Conservation (phyloP, 2,329 filamentous ascomycete genomes). For the Albophoma yamanashiensis region DNA sequence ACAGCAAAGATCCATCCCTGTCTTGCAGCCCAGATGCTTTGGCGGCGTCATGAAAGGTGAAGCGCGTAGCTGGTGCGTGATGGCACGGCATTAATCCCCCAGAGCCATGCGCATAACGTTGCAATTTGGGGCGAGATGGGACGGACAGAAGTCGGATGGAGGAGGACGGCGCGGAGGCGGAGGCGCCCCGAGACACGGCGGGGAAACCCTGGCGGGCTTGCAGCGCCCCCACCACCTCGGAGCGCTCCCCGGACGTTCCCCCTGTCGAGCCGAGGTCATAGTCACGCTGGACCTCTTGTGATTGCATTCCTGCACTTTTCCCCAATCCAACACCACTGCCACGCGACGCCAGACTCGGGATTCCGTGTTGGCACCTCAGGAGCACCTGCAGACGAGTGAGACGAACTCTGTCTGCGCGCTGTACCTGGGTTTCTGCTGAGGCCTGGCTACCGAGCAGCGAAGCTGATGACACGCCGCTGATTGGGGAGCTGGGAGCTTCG, state of each 20-base stretch:
- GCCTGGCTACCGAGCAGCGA: no score
- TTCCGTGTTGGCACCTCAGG: neutral
- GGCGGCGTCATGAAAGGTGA: neutral
- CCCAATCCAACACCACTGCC: neutral
- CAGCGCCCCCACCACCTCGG: neutral
- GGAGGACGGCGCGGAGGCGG: neutral
- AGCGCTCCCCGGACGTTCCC: neutral
- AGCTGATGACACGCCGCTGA: neutral
- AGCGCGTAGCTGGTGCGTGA: neutral
- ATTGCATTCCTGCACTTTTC: neutral
- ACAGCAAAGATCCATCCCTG: neutral
- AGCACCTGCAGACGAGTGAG: neutral
- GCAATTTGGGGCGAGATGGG: neutral
- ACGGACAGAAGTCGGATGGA: neutral
- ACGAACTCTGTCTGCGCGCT: neutral
- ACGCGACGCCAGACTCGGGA: neutral
- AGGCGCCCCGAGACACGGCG: neutral
- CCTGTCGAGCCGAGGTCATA: neutral
- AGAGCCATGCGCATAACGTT: neutral
- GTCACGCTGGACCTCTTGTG: neutral
- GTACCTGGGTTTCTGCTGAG: neutral
- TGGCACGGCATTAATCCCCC: neutral
- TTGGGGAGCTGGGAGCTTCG: neutral
- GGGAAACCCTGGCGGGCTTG: slow-evolving; percentile 1
- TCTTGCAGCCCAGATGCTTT: neutral